Base-by-base conservation (phyloP, 495 filamentous ascomycete species). In the Lasiosphaeria hispida region DNA sequence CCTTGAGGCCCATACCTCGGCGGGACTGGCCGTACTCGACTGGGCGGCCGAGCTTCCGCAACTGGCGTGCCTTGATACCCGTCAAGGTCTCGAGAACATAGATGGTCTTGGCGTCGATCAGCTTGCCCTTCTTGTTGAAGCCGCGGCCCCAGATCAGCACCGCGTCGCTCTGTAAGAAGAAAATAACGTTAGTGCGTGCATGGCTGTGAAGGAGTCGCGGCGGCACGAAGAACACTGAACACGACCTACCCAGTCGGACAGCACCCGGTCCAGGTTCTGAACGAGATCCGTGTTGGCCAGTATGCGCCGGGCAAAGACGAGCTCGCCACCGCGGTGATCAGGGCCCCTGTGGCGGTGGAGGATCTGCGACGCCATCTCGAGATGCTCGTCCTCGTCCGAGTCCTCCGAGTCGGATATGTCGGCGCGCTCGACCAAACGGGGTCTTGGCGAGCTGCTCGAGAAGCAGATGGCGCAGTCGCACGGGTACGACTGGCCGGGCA, bases 251-350 rank as follows among this genome's bases (percentile, higher is more conserved):
- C 56, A 58, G 40, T 58, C 56, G 1, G 43, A 14, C 56, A 48
- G 53, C 10, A 14, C 39, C 7, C 41, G 33, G 39, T 53, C 39
- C 17, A 58, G 19, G 10, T 33, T 53, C 34, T 53, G 7, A 18
- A 10, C 11, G 10, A 58, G 11, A 7, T 11, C 10, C 13, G 48
- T 38, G 39, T 53, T 23, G 7, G 35, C 39, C 40, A 58, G 39
- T 48, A 23, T 58, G 38, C 56, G 48, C 5, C 56, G 56, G n/a
- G 38, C 33, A 10, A 53, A 45, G 23, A 58, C 56, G n/a, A 58
- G 19, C 4, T 53, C 36, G 10, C 48, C 56, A 14, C 49, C 40
- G 11, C 19, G 30, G 41, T 53, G 48, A 19, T 7, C 4, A 14
- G 17, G 23, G 15, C 18, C 23, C 10, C 38, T 23, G 10, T 53